Evolutionary conservation across 768 basidiomycete species (phyloP).

Genomic region (Termitomyces sp.): DNA sequence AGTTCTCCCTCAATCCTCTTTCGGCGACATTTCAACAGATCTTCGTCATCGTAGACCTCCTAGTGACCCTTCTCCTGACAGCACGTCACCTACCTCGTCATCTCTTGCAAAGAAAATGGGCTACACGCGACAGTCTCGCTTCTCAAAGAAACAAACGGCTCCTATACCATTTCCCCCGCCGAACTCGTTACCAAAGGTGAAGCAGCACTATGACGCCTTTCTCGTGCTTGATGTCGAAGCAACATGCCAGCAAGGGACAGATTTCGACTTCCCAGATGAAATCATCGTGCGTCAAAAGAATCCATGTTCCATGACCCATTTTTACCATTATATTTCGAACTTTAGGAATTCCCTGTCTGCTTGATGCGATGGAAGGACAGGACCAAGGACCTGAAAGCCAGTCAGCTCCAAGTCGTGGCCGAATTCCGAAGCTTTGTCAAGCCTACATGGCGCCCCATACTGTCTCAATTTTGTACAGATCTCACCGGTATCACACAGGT

Average conservation of each 20-base stretch:
- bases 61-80: constrained; percentile 1
- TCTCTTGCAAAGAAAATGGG: constrained; percentile 8
- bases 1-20: too few species aligned
- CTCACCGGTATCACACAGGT: constrained; percentile 95
- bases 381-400: constrained; percentile 44
- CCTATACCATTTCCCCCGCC: constrained; percentile 4
- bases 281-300: constrained; percentile 68
- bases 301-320: neutral
- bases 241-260: constrained; percentile 66
- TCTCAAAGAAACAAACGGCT: constrained; percentile 15
- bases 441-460: constrained; percentile 80
- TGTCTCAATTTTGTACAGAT: constrained; percentile 80
- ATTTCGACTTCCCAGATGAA: constrained; percentile 89
- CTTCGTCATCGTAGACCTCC: constrained; percentile 8
- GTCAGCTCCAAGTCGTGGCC: constrained; percentile 62
- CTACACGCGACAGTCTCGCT: constrained; percentile 9
- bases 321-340: neutral
- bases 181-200: constrained; percentile 16
- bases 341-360: constrained; percentile 90
- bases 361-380: constrained; percentile 80
- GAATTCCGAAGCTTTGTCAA: constrained; percentile 87
- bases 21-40: constrained; percentile 7
- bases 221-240: constrained; percentile 90
- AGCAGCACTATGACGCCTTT: constrained; percentile 68
- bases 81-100: neutral